Base-by-base conservation (phyloP, 805 yeast species). In the Metschnikowia anglica region DNA sequence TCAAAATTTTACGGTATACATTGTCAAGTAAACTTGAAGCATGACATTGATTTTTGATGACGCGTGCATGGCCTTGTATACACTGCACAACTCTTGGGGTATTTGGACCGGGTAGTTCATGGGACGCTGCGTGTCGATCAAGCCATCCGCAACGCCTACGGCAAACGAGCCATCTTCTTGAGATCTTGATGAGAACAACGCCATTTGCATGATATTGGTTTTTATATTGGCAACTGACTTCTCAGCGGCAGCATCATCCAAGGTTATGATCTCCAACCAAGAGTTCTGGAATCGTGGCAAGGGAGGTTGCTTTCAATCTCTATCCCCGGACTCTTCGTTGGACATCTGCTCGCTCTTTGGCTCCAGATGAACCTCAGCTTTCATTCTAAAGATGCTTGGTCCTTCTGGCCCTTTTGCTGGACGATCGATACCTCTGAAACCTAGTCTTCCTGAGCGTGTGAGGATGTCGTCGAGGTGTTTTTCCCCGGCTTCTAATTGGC, bases 71-170 rank as follows among this genome's bases (percentile, higher is more conserved):
- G 5, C 26, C 16, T 11, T 10, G 5, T 23, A 23, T 20, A 10
- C 7, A 9, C 20, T 20, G 5, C 34, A 32, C 25, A 32, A 32
- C 12, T 12, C 13, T 12, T 32, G 34, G 12, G 34, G 21, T 16
- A 32, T 17, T n/a, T 29, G 20, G 13, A 13, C 12, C 11, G 23
- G 10, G 3, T 18, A 9, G 9, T 20, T 19, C 5, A 20, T 5
- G n/a, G 15, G 5, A 11, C 34, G 23, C 8, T 20, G 13, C 20
- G 20, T 11, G 4, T 20, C 34, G 12, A n/a, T 12, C 13, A 32
- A 32, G 15, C 24, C 34, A 20, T 32, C 34, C 2, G 34, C 34
- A 32, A 32, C 24, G 12, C 34, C 34, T 13, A 32, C 21, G 12
- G 26, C 13, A 12, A 19, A 18, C 3, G 25, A 19, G 25, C 24